Evolutionary conservation across 2,329 filamentous ascomycete species (phyloP).

Genomic region (Zymoseptoria passerinii): DNA sequence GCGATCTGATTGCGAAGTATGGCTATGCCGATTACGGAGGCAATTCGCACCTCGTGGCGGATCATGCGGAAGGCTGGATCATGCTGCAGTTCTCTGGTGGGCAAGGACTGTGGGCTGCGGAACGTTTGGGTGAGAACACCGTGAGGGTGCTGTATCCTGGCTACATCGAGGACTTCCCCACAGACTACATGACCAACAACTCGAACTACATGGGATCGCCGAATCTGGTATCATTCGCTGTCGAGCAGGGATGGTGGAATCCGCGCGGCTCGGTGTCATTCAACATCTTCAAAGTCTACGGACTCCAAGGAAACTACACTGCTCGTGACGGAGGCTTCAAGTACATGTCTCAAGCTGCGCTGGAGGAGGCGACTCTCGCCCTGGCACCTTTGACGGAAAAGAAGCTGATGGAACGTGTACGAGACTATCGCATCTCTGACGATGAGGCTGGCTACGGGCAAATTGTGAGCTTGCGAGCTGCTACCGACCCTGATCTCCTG

Average conservation of each 20-base stretch:
- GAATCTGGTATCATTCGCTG: slow-evolving; percentile 30
- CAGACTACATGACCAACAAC: slow-evolving; percentile 23
- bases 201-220: slow-evolving; percentile 28
- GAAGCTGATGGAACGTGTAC: slow-evolving; percentile 38
- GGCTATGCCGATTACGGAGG: slow-evolving; percentile 38
- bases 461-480: slow-evolving; percentile 24
- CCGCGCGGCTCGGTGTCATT: slow-evolving; percentile 27
- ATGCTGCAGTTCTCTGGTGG: slow-evolving; percentile 32
- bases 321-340: slow-evolving; percentile 31
- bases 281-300: slow-evolving; percentile 32
- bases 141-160: slow-evolving; percentile 31
- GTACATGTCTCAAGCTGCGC: slow-evolving; percentile 32
- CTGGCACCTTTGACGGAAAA: slow-evolving; percentile 44
- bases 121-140: slow-evolving; percentile 26
- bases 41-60: slow-evolving; percentile 38
- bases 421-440: slow-evolving; percentile 30
- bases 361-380: slow-evolving; percentile 30
- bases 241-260: slow-evolving; percentile 31
- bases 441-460: slow-evolving; percentile 33
- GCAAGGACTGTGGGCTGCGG: slow-evolving; percentile 30
- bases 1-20: slow-evolving; percentile 32
- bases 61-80: slow-evolving; percentile 31
- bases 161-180: slow-evolving; percentile 32
- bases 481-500: slow-evolving; percentile 26
- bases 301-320: slow-evolving; percentile 24